Conservation (phyloP, 345 rosid genomes). For the Eutrema heterophyllum region DNA sequence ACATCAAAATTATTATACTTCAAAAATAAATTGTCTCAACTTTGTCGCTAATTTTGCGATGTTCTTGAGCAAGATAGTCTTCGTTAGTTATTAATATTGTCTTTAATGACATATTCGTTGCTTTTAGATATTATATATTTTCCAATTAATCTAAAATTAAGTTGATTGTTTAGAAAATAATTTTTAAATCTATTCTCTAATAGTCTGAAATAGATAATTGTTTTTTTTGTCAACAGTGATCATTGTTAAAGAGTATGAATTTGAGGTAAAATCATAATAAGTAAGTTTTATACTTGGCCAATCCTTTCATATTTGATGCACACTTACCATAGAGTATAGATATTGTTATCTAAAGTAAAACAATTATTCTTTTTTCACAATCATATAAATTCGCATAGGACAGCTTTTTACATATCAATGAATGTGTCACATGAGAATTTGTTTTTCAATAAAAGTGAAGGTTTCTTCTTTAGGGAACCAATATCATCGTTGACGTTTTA, state of each 20-base stretch:
- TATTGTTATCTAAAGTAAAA: constrained; percentile 14
- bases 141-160: too few species aligned
- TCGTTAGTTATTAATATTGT: too few species aligned
- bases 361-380: constrained; percentile 6
- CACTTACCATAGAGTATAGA: not conserved
- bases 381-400: constrained; percentile 4
- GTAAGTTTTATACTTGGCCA: not conserved
- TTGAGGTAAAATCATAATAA: not conserved
- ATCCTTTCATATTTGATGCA: constrained; percentile 11
- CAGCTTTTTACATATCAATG: constrained; percentile 25
- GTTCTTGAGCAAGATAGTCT: too few species aligned
- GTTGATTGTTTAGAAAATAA: too few species aligned
- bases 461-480: constrained; percentile 36
- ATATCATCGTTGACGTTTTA: constrained; percentile 24
- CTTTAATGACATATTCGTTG: too few species aligned
- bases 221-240: not conserved
- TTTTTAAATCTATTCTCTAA: too few species aligned
- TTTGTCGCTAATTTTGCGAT: too few species aligned
- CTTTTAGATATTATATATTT: too few species aligned
- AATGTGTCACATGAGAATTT: constrained; percentile 20
- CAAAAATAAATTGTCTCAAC: too few species aligned
- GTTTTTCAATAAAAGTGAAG: constrained; percentile 20
- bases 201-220: not conserved
- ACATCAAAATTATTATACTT: too few species aligned
- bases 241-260: not conserved